Percentiles rank a stretch among this genome's conserved stretches.
Conservation (phyloP, 2,329 filamentous ascomycete genomes). For the Apiospora koreana region DNA sequence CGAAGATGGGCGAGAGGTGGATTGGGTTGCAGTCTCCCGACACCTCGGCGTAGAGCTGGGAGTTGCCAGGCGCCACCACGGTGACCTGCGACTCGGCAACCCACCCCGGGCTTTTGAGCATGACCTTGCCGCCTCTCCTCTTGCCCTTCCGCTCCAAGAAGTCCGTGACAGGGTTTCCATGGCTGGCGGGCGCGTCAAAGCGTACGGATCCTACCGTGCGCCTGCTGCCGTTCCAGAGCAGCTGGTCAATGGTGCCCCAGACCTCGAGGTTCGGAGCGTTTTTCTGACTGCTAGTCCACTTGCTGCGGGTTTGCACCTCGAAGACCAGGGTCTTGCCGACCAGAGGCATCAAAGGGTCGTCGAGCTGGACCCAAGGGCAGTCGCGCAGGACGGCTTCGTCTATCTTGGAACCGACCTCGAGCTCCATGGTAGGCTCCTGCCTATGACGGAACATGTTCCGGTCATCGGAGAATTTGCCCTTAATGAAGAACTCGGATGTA, state of each 20-base stretch:
- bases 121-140: conserved; percentile 62
- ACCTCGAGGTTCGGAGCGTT: conserved; percentile 55
- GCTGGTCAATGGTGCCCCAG: conserved; percentile 65
- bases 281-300: conserved; percentile 66
- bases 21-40: conserved; percentile 99
- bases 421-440: conserved; percentile 89
- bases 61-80: conserved; percentile 87
- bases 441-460: conserved; percentile 95
- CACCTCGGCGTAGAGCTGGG: conserved; percentile 97
- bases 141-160: conserved; percentile 91
- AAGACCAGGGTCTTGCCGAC: conserved; percentile 93
- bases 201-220: conserved; percentile 70
- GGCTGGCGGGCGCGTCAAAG: conserved; percentile 86
- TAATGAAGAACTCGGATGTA: conserved; percentile 96
- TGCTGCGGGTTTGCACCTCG: conserved; percentile 86
- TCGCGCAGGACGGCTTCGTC: conserved; percentile 92
- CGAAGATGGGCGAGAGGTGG: conserved; percentile 95
- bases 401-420: conserved; percentile 82
- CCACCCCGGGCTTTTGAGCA: conserved; percentile 68
- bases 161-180: conserved; percentile 95
- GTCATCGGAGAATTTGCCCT: conserved; percentile 86
- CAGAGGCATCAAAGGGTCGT: conserved; percentile 71
- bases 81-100: conserved; percentile 93
- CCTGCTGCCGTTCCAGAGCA: not conserved
- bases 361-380: conserved; percentile 95